Evolutionary conservation across 225 moss, liverwort and hornwort species (phyloP).

Genomic region (Climacium dendroides): DNA sequence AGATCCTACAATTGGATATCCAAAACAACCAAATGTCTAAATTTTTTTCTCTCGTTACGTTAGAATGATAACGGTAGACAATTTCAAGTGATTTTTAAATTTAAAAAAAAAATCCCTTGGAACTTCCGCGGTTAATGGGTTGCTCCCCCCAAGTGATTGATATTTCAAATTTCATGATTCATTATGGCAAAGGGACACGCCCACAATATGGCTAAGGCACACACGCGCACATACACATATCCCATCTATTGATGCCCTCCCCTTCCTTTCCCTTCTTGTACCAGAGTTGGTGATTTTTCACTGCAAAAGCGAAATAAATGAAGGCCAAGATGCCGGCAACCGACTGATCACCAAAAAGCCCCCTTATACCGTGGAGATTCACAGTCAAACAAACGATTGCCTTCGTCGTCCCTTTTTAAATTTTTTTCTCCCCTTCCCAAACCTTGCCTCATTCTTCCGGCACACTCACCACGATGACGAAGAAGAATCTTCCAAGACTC

Average conservation of each 20-base stretch:
- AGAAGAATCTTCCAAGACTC: background rate
- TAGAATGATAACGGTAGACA: too few relatives aligned
- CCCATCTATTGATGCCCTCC: background rate
- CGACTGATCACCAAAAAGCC: background rate
- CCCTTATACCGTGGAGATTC: background rate
- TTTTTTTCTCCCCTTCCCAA: too few relatives aligned
- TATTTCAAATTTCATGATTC: too few relatives aligned
- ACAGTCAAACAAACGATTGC: background rate
- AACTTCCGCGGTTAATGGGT: background rate
- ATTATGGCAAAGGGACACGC: background rate
- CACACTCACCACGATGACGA: too few relatives aligned
- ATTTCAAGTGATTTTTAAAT: too few relatives aligned
- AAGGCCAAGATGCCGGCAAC: background rate
- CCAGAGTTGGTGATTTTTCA: background rate
- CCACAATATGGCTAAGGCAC: background rate
- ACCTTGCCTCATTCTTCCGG: too few relatives aligned
- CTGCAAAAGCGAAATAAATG: background rate
- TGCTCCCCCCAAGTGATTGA: background rate
- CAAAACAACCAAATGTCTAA: background rate
- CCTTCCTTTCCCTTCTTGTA: background rate
- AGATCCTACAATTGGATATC: background rate
- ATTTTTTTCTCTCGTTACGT: too few relatives aligned
- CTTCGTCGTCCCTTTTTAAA: too few relatives aligned
- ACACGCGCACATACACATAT: too few relatives aligned
- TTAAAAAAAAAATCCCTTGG: too few relatives aligned